Base-by-base conservation (phyloP, 192 early-diverging fungal genomes). In the Phlyctochytrium planicorne region DNA sequence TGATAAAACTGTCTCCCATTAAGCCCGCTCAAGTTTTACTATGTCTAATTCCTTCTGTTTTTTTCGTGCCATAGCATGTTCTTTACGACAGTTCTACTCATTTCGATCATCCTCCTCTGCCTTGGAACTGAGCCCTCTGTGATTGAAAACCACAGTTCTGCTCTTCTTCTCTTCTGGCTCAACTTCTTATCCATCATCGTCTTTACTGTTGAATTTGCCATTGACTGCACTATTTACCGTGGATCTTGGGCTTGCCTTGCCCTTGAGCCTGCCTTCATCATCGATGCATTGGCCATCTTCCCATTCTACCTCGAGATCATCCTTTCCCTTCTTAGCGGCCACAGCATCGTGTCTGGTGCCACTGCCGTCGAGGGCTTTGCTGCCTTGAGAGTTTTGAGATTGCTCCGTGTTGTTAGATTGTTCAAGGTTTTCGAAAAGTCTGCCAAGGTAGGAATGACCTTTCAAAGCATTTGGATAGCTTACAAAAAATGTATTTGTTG, bases 401-500 rank as follows among this genome's bases (percentile, higher is more conserved):
- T 70, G 6, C 30, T 65, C 14, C 30, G 69, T 0, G 36, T 56
- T 10, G 27, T 70, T 6, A 61, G 65, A 40, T 66, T 70, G 33
- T 69, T 69, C 29, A 70, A 70, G 53, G 31, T 70, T 10, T 63
- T 32, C 14, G 62, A 70, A 66, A 70, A 70, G 32, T 69, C 69
- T 6, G 50, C 63, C 23, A 67, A n/a, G n/a, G n/a, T n/a, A n/a
- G n/a, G n/a, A n/a, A n/a, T n/a, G 37, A 23, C 27, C 14, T 34
- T 12, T 50, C 47, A 16, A 23, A 16, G 14, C 14, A 24, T 52
- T 16, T 16, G 23, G 23, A 60, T 17, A 16, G 20, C 14, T 16
- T 24, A 20, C 23, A 20, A 16, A 23, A 34, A n/a, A n/a, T n/a
- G n/a, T n/a, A n/a, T n/a, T n/a, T n/a, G n/a, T n/a, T n/a, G n/a